Conservation (phyloP, 2,329 filamentous ascomycete species). For the Epichloe scottii region DNA sequence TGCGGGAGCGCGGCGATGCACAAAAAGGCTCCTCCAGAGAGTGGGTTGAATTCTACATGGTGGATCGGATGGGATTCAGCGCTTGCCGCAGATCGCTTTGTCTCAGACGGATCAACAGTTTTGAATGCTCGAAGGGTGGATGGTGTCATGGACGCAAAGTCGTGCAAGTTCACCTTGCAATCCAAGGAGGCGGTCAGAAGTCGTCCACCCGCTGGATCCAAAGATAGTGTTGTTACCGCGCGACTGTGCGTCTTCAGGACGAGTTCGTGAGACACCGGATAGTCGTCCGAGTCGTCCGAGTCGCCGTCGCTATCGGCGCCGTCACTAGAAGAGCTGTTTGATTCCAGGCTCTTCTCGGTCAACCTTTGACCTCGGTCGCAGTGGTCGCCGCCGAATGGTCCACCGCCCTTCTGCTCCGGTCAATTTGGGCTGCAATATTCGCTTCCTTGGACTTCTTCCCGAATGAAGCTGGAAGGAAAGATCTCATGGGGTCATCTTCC, state of each 20-base stretch:
- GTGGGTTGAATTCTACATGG: constrained; percentile 73
- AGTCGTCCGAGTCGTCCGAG: constrained; percentile 49
- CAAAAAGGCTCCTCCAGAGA: constrained; percentile 67
- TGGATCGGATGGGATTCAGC: constrained; percentile 83
- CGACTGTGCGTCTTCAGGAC: constrained; percentile 85
- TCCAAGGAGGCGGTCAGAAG: constrained; percentile 86
- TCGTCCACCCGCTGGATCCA: constrained; percentile 75
- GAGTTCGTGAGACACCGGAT: constrained; percentile 85
- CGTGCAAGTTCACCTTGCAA: constrained; percentile 83
- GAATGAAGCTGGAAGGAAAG: constrained; percentile 72
- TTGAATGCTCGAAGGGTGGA: constrained; percentile 91
- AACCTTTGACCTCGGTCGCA: constrained; percentile 6
- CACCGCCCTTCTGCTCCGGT: constrained; percentile 54
- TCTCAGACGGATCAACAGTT: constrained; percentile 72
- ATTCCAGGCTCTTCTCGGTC: constrained; percentile 5
- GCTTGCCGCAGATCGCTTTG: constrained; percentile 53
- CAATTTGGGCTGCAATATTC: constrained; percentile 69
- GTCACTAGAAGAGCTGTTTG: constrained; percentile 7
- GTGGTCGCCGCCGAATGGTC: constrained; percentile 1
- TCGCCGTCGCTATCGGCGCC: constrained; percentile 14
- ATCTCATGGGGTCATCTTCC: constrained; percentile 57
- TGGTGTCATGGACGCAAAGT: constrained; percentile 91
- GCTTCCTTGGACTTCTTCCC: constrained; percentile 67
- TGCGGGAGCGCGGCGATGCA: constrained; percentile 84
- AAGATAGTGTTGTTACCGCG: constrained; percentile 68